Evolutionary conservation across 129 eudicot genomes (phyloP).

Genomic region (Oenanthe sinensis): DNA sequence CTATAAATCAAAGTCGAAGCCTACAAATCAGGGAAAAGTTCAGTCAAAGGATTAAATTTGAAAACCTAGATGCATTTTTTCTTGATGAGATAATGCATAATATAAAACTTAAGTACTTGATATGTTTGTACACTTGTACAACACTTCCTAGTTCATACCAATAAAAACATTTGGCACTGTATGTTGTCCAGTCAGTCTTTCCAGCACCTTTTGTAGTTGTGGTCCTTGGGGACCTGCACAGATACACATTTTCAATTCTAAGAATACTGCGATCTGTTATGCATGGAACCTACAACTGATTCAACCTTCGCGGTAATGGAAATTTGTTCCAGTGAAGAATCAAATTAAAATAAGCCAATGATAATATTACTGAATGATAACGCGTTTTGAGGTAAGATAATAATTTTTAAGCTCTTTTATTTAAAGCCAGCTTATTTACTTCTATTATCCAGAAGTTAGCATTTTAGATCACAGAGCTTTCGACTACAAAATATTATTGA

Average conservation of each 20-base stretch:
- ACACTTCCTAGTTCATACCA: conserved; percentile 36
- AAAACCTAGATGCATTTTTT: background rate
- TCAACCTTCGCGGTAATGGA: background rate
- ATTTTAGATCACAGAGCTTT: background rate
- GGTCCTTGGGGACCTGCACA: conserved; percentile 82
- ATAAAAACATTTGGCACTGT: conserved; percentile 94
- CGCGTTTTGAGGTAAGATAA: background rate
- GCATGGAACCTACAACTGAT: background rate
- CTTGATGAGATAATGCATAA: background rate
- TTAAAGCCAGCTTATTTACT: background rate
- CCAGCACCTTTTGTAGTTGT: conserved; percentile 77
- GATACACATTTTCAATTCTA: background rate
- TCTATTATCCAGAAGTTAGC: background rate
- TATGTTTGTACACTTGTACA: background rate
- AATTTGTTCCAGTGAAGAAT: background rate
- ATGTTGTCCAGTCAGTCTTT: conserved; percentile 86
- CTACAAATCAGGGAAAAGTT: background rate
- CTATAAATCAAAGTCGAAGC: background rate
- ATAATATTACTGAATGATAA: background rate
- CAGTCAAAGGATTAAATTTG: background rate
- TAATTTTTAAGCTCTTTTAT: no score
- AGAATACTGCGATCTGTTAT: background rate
- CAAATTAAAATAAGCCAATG: background rate
- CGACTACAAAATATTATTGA: background rate
- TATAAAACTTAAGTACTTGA: no score